Conservation (phyloP, 2,329 filamentous ascomycete genomes). For the Talaromyces piceae region DNA sequence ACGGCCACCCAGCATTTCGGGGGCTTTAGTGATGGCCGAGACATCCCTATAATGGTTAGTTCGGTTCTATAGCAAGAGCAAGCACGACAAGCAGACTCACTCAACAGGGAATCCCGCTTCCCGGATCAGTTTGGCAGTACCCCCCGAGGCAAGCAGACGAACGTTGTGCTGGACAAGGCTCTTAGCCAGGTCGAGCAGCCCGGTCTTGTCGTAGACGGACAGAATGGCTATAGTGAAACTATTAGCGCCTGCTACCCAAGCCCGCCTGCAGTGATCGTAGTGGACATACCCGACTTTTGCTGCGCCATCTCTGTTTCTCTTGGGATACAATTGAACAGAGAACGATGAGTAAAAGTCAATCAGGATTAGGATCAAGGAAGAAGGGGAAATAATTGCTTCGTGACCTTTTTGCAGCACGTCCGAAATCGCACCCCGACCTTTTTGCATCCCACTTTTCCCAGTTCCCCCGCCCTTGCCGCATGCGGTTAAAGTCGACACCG, state of each 20-base stretch:
- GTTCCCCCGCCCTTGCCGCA: conserved; percentile 9
- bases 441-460: conserved; percentile 10
- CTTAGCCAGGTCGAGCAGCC: conserved; percentile 84
- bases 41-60: conserved; percentile 60
- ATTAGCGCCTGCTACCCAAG: background rate
- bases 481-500: background rate
- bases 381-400: background rate
- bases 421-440: conserved; percentile 7
- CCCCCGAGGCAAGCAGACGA: conserved; percentile 86
- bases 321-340: conserved; percentile 3
- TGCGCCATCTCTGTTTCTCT: conserved; percentile 25
- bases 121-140: conserved; percentile 91
- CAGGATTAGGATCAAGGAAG: background rate
- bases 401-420: conserved; percentile 22
- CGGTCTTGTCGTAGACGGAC: conserved; percentile 98
- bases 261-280: conserved; percentile 2
- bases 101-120: conserved; percentile 94
- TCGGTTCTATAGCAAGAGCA: background rate
- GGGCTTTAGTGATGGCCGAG: conserved; percentile 91
- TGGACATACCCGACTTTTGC: conserved; percentile 33
- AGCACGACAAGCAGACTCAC: conserved; percentile 54
- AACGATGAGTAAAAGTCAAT: conserved; percentile 8
- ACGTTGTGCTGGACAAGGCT: conserved; percentile 84
- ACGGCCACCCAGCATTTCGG: conserved; percentile 88
- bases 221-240: conserved; percentile 63